Conservation (phyloP, 2,329 filamentous ascomycete genomes). For the Calonectria ilicicola region DNA sequence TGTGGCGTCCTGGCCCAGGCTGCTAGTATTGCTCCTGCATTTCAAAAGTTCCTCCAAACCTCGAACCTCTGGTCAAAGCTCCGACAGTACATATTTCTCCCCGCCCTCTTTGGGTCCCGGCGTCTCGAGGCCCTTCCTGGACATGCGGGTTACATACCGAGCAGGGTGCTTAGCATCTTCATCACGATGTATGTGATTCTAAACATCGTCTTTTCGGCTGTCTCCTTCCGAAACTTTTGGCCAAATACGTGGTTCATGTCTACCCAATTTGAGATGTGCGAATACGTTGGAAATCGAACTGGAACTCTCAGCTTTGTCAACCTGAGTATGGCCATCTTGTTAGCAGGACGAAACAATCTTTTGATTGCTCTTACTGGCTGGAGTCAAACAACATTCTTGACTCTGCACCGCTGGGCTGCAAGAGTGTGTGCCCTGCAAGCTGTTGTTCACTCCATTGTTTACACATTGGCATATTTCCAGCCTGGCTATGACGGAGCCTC, state of each 20-base stretch:
- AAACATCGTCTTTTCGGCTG: conserved; percentile 51
- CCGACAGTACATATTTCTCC: neutral
- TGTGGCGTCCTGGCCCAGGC: neutral
- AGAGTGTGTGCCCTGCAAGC: conserved; percentile 57
- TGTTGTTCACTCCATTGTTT: conserved; percentile 54
- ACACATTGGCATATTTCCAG: neutral
- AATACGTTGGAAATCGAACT: conserved; percentile 53
- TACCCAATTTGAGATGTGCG: conserved; percentile 42
- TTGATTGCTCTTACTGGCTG: conserved; percentile 60
- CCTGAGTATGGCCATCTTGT: conserved; percentile 55
- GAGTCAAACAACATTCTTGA: conserved; percentile 58
- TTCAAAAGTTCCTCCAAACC: neutral
- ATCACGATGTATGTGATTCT: conserved; percentile 51
- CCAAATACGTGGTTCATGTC: conserved; percentile 45
- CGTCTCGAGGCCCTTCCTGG: conserved; percentile 8
- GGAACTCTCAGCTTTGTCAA: conserved; percentile 54
- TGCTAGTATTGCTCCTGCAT: neutral
- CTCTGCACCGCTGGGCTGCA: conserved; percentile 63
- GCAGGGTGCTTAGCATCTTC: conserved; percentile 45
- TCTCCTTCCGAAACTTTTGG: conserved; percentile 41
- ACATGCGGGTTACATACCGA: neutral
- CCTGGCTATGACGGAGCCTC: neutral
- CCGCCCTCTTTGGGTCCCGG: conserved; percentile 38
- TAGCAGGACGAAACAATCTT: conserved; percentile 58
- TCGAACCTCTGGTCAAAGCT: neutral